Evolutionary conservation across 164 flowering plant species (phyloP), one percentile per base, ranked within the genome.

Genomic region (Nelumbo lutea): DNA sequence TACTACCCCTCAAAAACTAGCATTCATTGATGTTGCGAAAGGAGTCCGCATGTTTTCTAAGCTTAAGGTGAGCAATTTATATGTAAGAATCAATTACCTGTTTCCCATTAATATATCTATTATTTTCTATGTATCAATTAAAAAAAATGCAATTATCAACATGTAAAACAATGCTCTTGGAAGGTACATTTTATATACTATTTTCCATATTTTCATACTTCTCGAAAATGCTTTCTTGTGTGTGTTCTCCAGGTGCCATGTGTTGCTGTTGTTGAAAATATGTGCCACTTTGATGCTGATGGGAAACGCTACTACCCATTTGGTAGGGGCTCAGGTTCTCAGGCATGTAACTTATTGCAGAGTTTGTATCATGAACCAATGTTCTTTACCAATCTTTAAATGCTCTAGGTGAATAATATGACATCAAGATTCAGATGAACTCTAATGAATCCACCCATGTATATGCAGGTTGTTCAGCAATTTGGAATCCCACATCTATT

Each of bases 241-340:
- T 48, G n/a, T 71, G 40, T 64, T 65, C 72, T 73, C 6, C 77
- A 95, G 98, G 98, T 95, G 8, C 98, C 98, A 61, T 91, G 97
- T 79, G 81, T 92, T 79, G 97, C 98, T 68, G 98, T 95, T n/a
- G 97, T 95, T 64, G 98, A 95, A 75, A 95, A 95, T 79, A 91
- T 95, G 98, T 89, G 97, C 80, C 96, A 92, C 77, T 95, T 95
- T 78, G 98, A 92, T 78, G 98, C 97, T 70, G 98, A 95, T 85
- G 96, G 98, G 58, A 90, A 92, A 74, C 90, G 97, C 45, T 87
- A 83, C 78, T 91, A 92, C 76, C 98, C 98, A 44, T 95, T 95
- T 83, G 97, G 98, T 52, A 87, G 84, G 83, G 97, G 98, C 76
- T 95, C 98, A 60, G 98, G 98, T 39, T 81, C 92, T 75, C 91